Evolutionary conservation across 805 yeast genomes (phyloP), one percentile per base, ranked within the genome.

Genomic region (Myxozyma vanderwaltii): DNA sequence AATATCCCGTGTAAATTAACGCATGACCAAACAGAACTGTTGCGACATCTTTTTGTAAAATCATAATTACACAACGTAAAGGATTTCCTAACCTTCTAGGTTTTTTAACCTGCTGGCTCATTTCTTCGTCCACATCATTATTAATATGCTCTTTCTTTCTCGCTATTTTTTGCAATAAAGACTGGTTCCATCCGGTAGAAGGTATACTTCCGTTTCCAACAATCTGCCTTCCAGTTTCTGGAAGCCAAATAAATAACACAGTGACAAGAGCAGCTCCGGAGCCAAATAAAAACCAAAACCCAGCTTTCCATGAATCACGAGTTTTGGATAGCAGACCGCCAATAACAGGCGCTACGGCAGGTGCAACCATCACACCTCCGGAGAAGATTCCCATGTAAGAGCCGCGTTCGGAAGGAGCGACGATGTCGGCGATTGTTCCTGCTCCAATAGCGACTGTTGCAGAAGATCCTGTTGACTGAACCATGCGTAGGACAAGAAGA

Each of bases 391-490:
- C 96, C 84, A 90, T 81, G 4, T 91, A 91, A 3, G 78, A 71
- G 1, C 96, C 96, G 67, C 96, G 79, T 66, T 85, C 82, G 31
- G 83, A 81, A 8, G 86, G 84, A 3, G 79, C 76, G 69, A 76
- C 88, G 38, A 90, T 69, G 69, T 90, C 96, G 17, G 87, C 81
- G 21, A 90, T 85, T 0, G 96, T 88, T 2, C 96, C 96, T 0
- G 96, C 96, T 2, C 96, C 96, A 31, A 89, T 89, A 23, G 92
- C 83, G 70, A 90, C 96, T 39, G 90, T 82, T 0, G 94, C 92
- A 1, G 92, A 86, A 63, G 86, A 81, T 0, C 91, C 96, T 51
- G 96, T 95, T 46, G 87, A 78, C 92, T 46, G 87, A 0, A 89
- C 71, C 13, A 87, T 82, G 67, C 96, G 78, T 53, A 89, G 81